These are phyloP conservation scores for Candida boleticola DNA, from an alignment of 805 yeast genomes.

Conservation along the genomic window DNA sequence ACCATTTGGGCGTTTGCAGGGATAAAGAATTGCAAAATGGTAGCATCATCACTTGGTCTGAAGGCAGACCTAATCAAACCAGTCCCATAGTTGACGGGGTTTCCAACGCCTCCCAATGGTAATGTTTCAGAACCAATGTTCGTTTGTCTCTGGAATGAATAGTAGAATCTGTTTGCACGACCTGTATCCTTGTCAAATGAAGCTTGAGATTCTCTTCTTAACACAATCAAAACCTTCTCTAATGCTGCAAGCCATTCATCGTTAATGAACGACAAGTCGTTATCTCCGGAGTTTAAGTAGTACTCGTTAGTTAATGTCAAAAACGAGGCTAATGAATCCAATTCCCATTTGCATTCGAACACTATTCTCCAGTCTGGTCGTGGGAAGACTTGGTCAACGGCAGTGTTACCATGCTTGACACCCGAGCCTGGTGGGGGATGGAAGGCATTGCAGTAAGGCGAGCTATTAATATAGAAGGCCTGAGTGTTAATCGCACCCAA, in stretches of 20 bases:
- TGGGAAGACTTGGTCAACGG: conserved; percentile 67
- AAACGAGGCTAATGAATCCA: conserved; percentile 83
- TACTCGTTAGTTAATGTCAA: conserved; percentile 73
- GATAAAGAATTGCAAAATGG: conserved; percentile 73
- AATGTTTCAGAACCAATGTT: conserved; percentile 78
- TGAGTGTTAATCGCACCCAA: conserved; percentile 82
- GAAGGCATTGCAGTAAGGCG: conserved; percentile 90
- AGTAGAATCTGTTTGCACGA: conserved; percentile 45
- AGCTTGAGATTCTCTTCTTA: conserved; percentile 60
- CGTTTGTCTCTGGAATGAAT: conserved; percentile 73
- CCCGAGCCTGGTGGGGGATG: conserved; percentile 69
- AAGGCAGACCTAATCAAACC: conserved; percentile 81
- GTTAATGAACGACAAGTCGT: conserved; percentile 47
- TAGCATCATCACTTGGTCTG: conserved; percentile 87
- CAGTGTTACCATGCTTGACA: conserved; percentile 48
- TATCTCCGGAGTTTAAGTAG: conserved; percentile 46
- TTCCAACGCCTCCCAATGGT: conserved; percentile 75
- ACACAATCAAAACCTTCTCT: conserved; percentile 47
- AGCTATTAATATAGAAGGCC: conserved; percentile 54
- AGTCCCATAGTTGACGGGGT: conserved; percentile 71
- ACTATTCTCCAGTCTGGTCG: conserved; percentile 66
- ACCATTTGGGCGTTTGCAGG: conserved; percentile 83
- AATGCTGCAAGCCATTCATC: conserved; percentile 59
- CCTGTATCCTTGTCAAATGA: conserved; percentile 56
- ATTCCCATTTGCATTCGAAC: conserved; percentile 87